Percentiles rank a stretch among this genome's conserved stretches.
These are phyloP conservation scores for Coniochaeta ligniaria DNA, from an alignment of 2,329 filamentous ascomycete species.

Conservation along the genomic window DNA sequence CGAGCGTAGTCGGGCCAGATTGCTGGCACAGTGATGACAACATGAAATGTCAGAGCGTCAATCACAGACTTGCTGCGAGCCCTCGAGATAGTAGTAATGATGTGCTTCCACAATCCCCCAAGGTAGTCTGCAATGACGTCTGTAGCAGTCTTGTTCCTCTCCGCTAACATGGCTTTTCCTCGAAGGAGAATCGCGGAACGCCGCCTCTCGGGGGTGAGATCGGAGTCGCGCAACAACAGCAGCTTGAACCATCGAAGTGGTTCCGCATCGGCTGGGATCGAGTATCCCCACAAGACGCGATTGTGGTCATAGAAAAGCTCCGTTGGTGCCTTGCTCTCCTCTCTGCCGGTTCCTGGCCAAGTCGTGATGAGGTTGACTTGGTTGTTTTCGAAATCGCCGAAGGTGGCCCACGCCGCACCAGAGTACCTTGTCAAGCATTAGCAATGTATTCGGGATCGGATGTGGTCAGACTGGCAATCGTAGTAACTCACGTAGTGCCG, in stretches of 20 bases:
- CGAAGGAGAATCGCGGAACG: slow-evolving; percentile 8
- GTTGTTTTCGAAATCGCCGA: neutral
- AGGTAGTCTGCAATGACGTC: slow-evolving; percentile 17
- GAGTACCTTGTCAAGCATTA: slow-evolving; percentile 14
- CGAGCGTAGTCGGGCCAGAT: slow-evolving; percentile 18
- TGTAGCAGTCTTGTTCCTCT: slow-evolving; percentile 11
- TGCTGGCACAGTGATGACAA: slow-evolving; percentile 18
- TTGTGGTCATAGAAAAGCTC: slow-evolving; percentile 12
- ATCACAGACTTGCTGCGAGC: slow-evolving; percentile 7
- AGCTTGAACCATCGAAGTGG: slow-evolving; percentile 20
- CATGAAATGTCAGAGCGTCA: slow-evolving; percentile 7
- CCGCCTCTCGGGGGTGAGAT: slow-evolving; percentile 8
- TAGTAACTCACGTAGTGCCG: slow-evolving; percentile 19
- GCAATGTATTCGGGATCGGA: neutral
- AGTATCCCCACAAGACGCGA: slow-evolving; percentile 15
- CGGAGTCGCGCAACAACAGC: slow-evolving; percentile 12
- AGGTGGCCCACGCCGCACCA: slow-evolving; percentile 16
- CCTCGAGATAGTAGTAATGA: slow-evolving; percentile 9
- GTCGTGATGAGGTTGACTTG: neutral
- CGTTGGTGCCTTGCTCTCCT: slow-evolving; percentile 14
- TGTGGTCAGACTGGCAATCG: too few species aligned
- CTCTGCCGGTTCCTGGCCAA: slow-evolving; percentile 5
- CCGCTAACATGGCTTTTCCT: slow-evolving; percentile 6
- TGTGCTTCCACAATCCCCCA: slow-evolving; percentile 16
- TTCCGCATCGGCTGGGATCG: slow-evolving; percentile 10